A percentile compares a stretch with the other conserved stretches of the same genome.
These are phyloP conservation scores for Xylogone sp. DNA, from an alignment of 2,329 filamentous ascomycete genomes.

Conservation along the genomic window DNA sequence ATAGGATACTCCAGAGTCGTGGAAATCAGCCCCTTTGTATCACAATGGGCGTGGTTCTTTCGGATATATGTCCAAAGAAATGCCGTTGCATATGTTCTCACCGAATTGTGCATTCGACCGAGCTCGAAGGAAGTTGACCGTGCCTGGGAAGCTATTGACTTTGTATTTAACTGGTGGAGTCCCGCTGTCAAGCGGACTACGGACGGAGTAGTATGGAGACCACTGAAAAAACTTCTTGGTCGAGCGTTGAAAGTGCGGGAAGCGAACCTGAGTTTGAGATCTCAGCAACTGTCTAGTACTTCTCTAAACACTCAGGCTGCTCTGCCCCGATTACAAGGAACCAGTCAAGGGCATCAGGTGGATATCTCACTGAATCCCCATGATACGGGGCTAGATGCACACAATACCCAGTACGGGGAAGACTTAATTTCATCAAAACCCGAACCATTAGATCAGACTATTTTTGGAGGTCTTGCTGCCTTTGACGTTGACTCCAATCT, in stretches of 20 bases:
- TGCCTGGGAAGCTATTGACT: neutral
- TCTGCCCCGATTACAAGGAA: no score
- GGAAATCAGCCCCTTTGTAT: neutral
- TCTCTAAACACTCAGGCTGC: no score
- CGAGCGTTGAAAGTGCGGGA: constrained; percentile 33
- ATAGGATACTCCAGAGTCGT: neutral
- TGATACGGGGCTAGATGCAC: neutral
- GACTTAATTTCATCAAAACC: neutral
- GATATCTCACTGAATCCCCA: neutral
- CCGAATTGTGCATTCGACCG: constrained; percentile 3
- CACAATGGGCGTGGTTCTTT: neutral
- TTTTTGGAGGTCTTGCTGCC: neutral
- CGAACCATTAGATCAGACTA: neutral
- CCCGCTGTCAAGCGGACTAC: constrained; percentile 45
- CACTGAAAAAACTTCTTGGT: constrained; percentile 48
- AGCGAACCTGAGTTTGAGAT: neutral
- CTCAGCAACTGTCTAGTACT: neutral
- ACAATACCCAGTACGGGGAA: neutral
- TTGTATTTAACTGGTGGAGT: constrained; percentile 27
- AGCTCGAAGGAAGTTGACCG: neutral
- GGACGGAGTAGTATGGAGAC: constrained; percentile 49
- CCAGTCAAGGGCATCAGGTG: no score
- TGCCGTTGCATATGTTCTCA: constrained; percentile 5
- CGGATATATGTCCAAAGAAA: constrained; percentile 1
- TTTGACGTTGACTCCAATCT: neutral